Base-by-base conservation (phyloP, 2,329 filamentous ascomycete genomes). In the Cladosporium sphaerospermum region DNA sequence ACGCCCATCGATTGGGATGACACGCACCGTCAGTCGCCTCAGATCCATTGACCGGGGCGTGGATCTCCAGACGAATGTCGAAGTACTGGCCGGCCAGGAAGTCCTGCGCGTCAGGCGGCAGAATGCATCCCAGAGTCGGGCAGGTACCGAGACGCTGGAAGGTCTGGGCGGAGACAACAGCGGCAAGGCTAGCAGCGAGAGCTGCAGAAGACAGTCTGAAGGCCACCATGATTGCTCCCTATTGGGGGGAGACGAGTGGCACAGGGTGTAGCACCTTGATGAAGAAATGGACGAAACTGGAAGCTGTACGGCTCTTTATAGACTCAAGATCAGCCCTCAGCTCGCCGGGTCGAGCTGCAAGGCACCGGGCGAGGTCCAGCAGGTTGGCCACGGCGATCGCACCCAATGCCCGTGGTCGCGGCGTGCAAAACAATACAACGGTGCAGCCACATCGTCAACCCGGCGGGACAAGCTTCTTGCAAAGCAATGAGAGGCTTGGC, bases 51-150 rank as follows among this genome's bases (percentile, higher is more conserved):
- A 65, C 59, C 36, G 57, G 64, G 13, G 62, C 62, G 51, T 85
- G 77, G 31, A 93, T 81, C 69, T 93, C 88, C 55, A 92, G 79
- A 55, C 88, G 84, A 57, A 95, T 84, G 67, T 93, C 89, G 64
- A 93, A 93, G 68, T 81, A 85, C 72, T 93, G 88, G 10, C 88
- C 88, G 4, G 88, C 84, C 1, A 95, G 78, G 72, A 93, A 93
- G 64, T 93, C 88, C 58, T 85, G 83, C 40, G 50, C 50, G 59
- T 82, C 79, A 16, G 80, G 80, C 45, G 79, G 79, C 53, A 81
- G 76, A 53, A 82, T 72, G 64, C 57, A 71, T 64, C 79, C 79
- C 52, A 82, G 67, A 4, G 73, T 75, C 32, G 79, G 79, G 62
- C 79, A 82, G 52, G 75, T 71, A 57, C 78, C 78, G 28, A 81